Conservation (phyloP, 768 basidiomycete genomes). For the Harrya chromipes region DNA sequence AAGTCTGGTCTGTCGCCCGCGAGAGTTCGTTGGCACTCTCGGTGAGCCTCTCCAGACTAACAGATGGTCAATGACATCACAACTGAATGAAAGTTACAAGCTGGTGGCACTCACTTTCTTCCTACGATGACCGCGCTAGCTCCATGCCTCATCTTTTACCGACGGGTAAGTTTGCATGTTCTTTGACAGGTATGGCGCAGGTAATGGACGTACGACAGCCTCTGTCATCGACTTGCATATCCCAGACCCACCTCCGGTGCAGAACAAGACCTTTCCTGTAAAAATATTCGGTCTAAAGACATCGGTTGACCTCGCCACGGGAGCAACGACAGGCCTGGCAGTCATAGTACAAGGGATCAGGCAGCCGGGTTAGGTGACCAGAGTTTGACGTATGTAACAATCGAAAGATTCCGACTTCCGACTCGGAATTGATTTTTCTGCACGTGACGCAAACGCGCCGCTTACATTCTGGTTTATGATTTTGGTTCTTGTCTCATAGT, state of each 20-base stretch:
- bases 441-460: conserved; percentile 22
- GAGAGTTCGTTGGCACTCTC: conserved; percentile 70
- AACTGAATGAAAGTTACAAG: background rate
- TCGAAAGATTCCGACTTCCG: background rate
- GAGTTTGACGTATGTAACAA: too few species aligned
- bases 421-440: conserved; percentile 20
- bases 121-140: conserved; percentile 81
- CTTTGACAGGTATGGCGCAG: background rate
- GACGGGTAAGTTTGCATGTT: conserved; percentile 6
- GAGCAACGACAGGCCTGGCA: conserved; percentile 38
- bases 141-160: conserved; percentile 73
- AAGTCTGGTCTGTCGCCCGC: conserved; percentile 62
- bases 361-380: too few species aligned
- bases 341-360: too few species aligned
- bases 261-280: conserved; percentile 87
- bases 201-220: conserved; percentile 55
- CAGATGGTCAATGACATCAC: conserved; percentile 1
- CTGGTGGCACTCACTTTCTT: conserved; percentile 59
- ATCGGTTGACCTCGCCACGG: conserved; percentile 50
- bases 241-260: conserved; percentile 89
- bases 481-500: background rate
- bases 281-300: conserved; percentile 81
- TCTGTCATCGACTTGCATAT: conserved; percentile 91
- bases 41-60: conserved; percentile 67
- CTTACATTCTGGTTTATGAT: too few species aligned